Percentiles rank a stretch among this genome's conserved stretches.
Conservation (phyloP, 768 basidiomycete genomes). For the Termitomyces titanicus region DNA sequence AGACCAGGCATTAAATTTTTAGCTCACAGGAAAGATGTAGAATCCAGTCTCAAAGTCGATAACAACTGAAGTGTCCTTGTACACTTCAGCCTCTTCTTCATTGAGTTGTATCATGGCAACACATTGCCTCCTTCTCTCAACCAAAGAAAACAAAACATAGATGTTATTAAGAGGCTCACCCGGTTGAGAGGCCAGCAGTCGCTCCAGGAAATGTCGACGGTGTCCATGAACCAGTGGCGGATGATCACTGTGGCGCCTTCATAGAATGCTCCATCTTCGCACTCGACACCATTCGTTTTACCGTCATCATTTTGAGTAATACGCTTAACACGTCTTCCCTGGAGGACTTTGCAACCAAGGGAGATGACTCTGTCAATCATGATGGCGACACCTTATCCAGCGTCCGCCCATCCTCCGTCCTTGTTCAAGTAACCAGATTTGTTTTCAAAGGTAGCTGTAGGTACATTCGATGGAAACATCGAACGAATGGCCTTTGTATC, state of each 20-base stretch:
- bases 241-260: slow-evolving; percentile 63
- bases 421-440: slow-evolving; percentile 64
- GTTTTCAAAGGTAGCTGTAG: slow-evolving; percentile 30
- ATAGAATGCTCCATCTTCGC: slow-evolving; percentile 53
- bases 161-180: slow-evolving; percentile 44
- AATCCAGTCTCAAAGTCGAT: slow-evolving; percentile 72
- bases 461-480: slow-evolving; percentile 43
- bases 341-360: slow-evolving; percentile 56
- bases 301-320: slow-evolving; percentile 36
- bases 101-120: slow-evolving; percentile 77
- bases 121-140: slow-evolving; percentile 54
- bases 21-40: slow-evolving; percentile 78
- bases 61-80: slow-evolving; percentile 63
- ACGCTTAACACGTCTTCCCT: slow-evolving; percentile 53
- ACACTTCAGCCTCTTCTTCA: slow-evolving; percentile 59
- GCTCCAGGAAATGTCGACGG: slow-evolving; percentile 69
- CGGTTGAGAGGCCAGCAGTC: slow-evolving; percentile 64
- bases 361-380: slow-evolving; percentile 53
- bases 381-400: slow-evolving; percentile 57
- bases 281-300: slow-evolving; percentile 55
- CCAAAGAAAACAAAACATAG: background rate
- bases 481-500: slow-evolving; percentile 37
- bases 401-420: slow-evolving; percentile 84
- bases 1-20: background rate
- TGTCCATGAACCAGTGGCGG: slow-evolving; percentile 84